These are phyloP conservation scores for Rhodotorula sp. DNA, from an alignment of 1,284 basidiomycete genomes.

Conservation along the genomic window DNA sequence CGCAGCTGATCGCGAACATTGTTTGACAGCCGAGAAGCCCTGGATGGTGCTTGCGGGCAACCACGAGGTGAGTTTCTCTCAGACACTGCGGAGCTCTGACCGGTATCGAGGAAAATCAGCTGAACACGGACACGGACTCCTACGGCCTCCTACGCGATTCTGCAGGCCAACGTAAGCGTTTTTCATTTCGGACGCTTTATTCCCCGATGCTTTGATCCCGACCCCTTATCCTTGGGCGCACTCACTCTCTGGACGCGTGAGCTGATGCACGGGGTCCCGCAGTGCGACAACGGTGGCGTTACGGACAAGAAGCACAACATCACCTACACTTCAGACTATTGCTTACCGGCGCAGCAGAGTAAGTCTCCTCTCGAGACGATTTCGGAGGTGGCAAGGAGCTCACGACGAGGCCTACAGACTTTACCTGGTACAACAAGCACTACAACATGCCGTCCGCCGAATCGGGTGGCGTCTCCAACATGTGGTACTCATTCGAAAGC, in stretches of 20 bases:
- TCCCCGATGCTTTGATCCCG: no score
- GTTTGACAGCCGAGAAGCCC: constrained; percentile 31
- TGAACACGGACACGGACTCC: no score
- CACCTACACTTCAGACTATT: constrained; percentile 41
- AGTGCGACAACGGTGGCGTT: constrained; percentile 33
- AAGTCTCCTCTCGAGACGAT: constrained; percentile 17
- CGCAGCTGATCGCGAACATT: not conserved
- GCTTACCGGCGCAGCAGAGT: constrained; percentile 38
- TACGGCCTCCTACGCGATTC: not conserved
- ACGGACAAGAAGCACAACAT: constrained; percentile 39
- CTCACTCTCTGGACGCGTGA: not conserved
- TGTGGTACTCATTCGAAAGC: constrained; percentile 45
- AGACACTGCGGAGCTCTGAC: not conserved
- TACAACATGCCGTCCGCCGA: constrained; percentile 44
- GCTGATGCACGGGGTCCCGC: not conserved
- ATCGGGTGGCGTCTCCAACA: constrained; percentile 41
- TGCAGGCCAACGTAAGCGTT: not conserved
- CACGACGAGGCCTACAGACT: no score
- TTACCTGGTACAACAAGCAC: constrained; percentile 39
- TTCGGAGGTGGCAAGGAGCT: no score
- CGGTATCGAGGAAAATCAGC: no score
- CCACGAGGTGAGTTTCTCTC: constrained; percentile 11
- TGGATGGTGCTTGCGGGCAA: constrained; percentile 35
- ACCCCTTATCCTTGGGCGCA: no score
- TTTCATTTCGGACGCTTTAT: no score